phyloP scores from a whole-genome alignment of 768 basidiomycete species.

The Zangia roseola region DNA sequence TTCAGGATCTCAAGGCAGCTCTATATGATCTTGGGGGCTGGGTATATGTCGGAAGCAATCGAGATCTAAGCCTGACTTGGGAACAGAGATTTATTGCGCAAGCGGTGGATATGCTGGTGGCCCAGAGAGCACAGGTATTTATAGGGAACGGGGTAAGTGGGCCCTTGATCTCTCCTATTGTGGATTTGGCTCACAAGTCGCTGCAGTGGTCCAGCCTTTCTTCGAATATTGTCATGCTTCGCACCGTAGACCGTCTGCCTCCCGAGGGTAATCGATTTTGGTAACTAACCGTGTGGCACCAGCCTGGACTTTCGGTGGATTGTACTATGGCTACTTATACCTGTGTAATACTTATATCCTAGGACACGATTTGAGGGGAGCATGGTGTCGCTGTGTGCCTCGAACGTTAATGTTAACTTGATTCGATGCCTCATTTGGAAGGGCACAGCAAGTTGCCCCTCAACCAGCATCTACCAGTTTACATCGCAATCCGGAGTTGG shows the following conservation, averaged over 20 bases:
- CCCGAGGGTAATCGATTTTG: slow-evolving; percentile 35
- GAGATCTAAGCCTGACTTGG: slow-evolving; percentile 39
- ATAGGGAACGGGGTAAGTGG: slow-evolving; percentile 50
- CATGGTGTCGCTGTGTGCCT: too few relatives aligned
- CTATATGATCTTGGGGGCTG: slow-evolving; percentile 34
- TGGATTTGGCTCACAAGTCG: not conserved
- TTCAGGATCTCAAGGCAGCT: slow-evolving; percentile 36
- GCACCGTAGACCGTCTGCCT: slow-evolving; percentile 26
- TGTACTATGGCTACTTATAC: not conserved
- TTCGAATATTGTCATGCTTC: slow-evolving; percentile 40
- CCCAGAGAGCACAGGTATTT: slow-evolving; percentile 44
- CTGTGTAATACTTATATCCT: not conserved
- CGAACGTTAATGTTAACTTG: not conserved
- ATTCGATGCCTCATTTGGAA: slow-evolving; percentile 15
- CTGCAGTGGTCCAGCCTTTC: slow-evolving; percentile 40
- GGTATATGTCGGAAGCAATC: slow-evolving; percentile 38
- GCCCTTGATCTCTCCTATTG: not conserved
- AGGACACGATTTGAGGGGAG: too few relatives aligned
- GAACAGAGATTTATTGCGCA: slow-evolving; percentile 46
- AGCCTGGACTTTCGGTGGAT: not conserved
- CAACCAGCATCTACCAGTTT: slow-evolving; percentile 2
- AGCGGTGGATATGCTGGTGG: slow-evolving; percentile 51
- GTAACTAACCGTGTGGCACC: slow-evolving; percentile 15
- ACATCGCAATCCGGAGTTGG: slow-evolving; percentile 4
- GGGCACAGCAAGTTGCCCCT: slow-evolving; percentile 8